Conservation (phyloP, 202 grass and related monocot species). For the Bolboschoenoplectus hybrid region DNA sequence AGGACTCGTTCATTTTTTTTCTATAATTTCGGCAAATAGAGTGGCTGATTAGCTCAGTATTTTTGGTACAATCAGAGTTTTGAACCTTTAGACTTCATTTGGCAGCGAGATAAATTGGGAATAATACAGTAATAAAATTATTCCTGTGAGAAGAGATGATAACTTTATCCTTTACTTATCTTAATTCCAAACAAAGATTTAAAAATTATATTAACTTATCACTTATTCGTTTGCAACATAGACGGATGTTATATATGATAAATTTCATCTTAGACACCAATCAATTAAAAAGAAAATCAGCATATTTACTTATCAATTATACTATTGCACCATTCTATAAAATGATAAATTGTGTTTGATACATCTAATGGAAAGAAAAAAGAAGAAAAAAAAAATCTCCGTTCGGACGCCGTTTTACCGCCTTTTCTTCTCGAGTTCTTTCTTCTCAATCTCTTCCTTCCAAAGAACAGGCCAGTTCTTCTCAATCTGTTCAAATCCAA, state of each 20-base stretch:
- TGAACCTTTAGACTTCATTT: neutral
- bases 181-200: too few species aligned
- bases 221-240: neutral
- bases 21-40: neutral
- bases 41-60: neutral
- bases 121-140: too few species aligned
- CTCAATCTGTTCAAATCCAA: constrained; percentile 70
- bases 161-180: too few species aligned
- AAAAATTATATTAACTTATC: neutral
- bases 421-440: constrained; percentile 53
- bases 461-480: constrained; percentile 85
- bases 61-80: neutral
- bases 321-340: neutral
- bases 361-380: neutral
- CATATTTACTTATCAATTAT: neutral
- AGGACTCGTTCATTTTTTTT: neutral
- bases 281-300: neutral
- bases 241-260: neutral
- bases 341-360: neutral
- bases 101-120: too few species aligned
- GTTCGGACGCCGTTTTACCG: neutral
- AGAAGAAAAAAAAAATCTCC: neutral
- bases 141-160: too few species aligned
- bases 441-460: constrained; percentile 64
- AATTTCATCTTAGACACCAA: neutral